phyloP scores from a whole-genome alignment of 1,284 basidiomycete species.

The Neolentinus lepideus region DNA sequence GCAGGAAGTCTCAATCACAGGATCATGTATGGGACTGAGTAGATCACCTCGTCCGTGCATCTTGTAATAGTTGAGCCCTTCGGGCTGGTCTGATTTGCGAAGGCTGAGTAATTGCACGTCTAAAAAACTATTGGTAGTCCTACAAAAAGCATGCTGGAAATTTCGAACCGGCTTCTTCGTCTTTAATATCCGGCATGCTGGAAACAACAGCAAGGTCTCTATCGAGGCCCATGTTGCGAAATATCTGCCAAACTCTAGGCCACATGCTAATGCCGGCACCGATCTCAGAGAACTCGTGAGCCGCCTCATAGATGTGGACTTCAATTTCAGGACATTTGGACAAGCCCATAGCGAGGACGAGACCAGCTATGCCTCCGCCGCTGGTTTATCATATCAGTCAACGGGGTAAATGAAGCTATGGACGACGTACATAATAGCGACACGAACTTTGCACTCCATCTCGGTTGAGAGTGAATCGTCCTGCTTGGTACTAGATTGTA shows the following conservation, averaged over 20 bases:
- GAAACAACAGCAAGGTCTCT: neutral
- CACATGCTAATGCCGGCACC: slow-evolving; percentile 42
- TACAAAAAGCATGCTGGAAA: neutral
- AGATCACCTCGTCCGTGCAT: slow-evolving; percentile 30
- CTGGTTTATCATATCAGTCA: slow-evolving; percentile 17
- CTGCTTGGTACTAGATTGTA: too few relatives aligned
- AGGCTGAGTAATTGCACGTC: slow-evolving; percentile 35
- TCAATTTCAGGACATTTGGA: slow-evolving; percentile 31
- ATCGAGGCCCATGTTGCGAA: neutral
- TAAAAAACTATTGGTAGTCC: slow-evolving; percentile 15
- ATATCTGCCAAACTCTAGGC: neutral
- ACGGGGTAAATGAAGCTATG: neutral
- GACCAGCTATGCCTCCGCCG: slow-evolving; percentile 41
- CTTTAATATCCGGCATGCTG: neutral
- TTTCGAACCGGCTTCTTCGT: neutral
- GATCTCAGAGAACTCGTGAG: slow-evolving; percentile 39
- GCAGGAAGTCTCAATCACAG: neutral
- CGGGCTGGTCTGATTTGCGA: slow-evolving; percentile 26
- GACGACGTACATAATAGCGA: neutral
- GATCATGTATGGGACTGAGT: neutral
- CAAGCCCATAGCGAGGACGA: slow-evolving; percentile 36
- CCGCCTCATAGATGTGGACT: slow-evolving; percentile 39
- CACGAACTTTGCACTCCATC: neutral
- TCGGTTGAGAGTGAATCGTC: too few relatives aligned
- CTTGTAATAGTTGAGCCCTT: slow-evolving; percentile 31